Percentiles rank a stretch among this genome's conserved stretches.
Evolutionary conservation across 306 rosid genomes (phyloP).

Genomic region (Senna tora): DNA sequence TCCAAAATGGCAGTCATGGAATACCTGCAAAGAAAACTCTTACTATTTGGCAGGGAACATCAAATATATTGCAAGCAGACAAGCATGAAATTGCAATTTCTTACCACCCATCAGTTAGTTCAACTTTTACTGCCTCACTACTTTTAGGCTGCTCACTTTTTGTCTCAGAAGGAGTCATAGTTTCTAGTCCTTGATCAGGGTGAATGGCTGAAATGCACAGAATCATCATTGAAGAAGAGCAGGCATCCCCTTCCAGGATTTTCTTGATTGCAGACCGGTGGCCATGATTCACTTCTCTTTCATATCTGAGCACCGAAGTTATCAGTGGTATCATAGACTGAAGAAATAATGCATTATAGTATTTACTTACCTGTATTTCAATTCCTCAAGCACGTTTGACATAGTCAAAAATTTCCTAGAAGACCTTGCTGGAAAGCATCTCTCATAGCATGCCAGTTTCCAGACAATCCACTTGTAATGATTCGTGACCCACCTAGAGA

Average conservation of each 20-base stretch:
- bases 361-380: conserved; percentile 80
- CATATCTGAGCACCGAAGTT: conserved; percentile 59
- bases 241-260: conserved; percentile 90
- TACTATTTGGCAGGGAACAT: conserved; percentile 39
- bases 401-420: conserved; percentile 59
- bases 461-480: conserved; percentile 95
- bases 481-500: conserved; percentile 82
- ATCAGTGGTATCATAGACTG: conserved; percentile 30
- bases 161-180: conserved; percentile 35
- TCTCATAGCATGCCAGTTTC: conserved; percentile 90
- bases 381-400: conserved; percentile 83
- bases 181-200: conserved; percentile 47
- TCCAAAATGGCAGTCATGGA: conserved; percentile 77
- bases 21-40: conserved; percentile 64
- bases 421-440: conserved; percentile 58
- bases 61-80: conserved; percentile 27
- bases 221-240: conserved; percentile 72
- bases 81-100: conserved; percentile 27
- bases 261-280: conserved; percentile 87
- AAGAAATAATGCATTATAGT: conserved; percentile 25
- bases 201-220: conserved; percentile 79
- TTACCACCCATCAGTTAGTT: conserved; percentile 83
- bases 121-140: conserved; percentile 54
- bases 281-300: conserved; percentile 88
- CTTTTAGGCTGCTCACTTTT: conserved; percentile 42